These are phyloP conservation scores for Salix caprea DNA, from an alignment of 345 rosid genomes.

Conservation along the genomic window DNA sequence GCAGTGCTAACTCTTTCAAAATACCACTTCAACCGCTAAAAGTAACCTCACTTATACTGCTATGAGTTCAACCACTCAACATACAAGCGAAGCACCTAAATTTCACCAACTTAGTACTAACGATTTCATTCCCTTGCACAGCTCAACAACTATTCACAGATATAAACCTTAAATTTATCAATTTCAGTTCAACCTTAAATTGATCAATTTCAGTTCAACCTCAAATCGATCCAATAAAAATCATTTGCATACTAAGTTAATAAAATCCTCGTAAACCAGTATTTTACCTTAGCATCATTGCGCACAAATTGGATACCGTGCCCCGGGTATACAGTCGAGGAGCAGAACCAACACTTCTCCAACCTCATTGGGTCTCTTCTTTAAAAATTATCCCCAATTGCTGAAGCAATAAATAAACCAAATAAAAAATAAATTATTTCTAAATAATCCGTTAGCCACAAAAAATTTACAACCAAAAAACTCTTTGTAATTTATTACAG, in stretches of 20 bases:
- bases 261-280: not conserved
- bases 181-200: not conserved
- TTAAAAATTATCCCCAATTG: not conserved
- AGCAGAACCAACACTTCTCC: slow-evolving; percentile 95
- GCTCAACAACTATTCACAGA: not conserved
- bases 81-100: not conserved
- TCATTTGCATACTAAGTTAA: not conserved
- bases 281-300: slow-evolving; percentile 72
- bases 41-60: not conserved
- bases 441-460: not conserved
- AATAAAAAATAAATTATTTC: not conserved
- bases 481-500: not conserved
- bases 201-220: no score
- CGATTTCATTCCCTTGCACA: not conserved
- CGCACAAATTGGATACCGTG: slow-evolving; percentile 88
- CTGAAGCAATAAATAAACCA: not conserved
- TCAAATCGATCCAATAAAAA: not conserved
- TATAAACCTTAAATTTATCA: not conserved
- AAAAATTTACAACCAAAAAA: not conserved
- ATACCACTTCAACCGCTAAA: not conserved
- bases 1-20: not conserved
- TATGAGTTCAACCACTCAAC: not conserved
- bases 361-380: slow-evolving; percentile 50
- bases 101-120: not conserved
- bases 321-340: slow-evolving; percentile 83